A percentile compares a stretch with the other conserved stretches of the same genome.
These are phyloP conservation scores for Debaryomyces sp. DNA, from an alignment of 1,139 yeast genomes.

Conservation along the genomic window DNA sequence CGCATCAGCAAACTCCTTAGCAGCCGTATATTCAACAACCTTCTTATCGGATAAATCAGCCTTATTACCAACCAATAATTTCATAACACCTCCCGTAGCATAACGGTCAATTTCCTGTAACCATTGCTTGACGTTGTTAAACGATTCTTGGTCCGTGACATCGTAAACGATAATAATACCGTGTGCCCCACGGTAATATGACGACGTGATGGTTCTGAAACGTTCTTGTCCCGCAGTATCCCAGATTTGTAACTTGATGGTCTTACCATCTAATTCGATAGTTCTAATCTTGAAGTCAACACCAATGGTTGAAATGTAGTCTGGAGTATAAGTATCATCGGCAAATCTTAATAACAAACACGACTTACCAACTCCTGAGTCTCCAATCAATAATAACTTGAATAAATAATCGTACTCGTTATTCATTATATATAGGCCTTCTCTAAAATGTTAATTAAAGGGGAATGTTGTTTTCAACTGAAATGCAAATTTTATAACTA, in stretches of 20 bases:
- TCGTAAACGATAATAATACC: slow-evolving; percentile 98
- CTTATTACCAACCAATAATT: slow-evolving; percentile 94
- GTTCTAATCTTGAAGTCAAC: slow-evolving; percentile 98
- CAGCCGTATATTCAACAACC: slow-evolving; percentile 94
- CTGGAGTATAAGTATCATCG: slow-evolving; percentile 96
- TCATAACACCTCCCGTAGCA: slow-evolving; percentile 97
- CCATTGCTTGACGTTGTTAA: slow-evolving; percentile 98
- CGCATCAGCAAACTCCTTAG: slow-evolving; percentile 97
- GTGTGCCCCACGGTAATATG: slow-evolving; percentile 98
- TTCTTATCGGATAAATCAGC: slow-evolving; percentile 93
- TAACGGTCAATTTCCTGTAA: slow-evolving; percentile 97
- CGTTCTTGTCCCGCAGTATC: slow-evolving; percentile 99
- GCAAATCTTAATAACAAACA: slow-evolving; percentile 94
- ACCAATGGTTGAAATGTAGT: slow-evolving; percentile 96
- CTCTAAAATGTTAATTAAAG: slow-evolving; percentile 3
- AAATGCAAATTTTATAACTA: slow-evolving; percentile 4
- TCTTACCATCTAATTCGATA: slow-evolving; percentile 93
- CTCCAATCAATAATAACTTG: slow-evolving; percentile 92
- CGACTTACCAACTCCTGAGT: slow-evolving; percentile 98
- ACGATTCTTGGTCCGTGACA: slow-evolving; percentile 97
- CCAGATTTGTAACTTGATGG: slow-evolving; percentile 97
- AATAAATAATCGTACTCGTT: slow-evolving; percentile 96
- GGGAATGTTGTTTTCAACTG: slow-evolving; percentile 3
- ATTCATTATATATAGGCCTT: slow-evolving; percentile 48
- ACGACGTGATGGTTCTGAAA: slow-evolving; percentile 95